Percentiles rank a stretch among this genome's conserved stretches.
phyloP scores from a whole-genome alignment of 345 rosid genomes.

The Citrus mangshanensis region DNA sequence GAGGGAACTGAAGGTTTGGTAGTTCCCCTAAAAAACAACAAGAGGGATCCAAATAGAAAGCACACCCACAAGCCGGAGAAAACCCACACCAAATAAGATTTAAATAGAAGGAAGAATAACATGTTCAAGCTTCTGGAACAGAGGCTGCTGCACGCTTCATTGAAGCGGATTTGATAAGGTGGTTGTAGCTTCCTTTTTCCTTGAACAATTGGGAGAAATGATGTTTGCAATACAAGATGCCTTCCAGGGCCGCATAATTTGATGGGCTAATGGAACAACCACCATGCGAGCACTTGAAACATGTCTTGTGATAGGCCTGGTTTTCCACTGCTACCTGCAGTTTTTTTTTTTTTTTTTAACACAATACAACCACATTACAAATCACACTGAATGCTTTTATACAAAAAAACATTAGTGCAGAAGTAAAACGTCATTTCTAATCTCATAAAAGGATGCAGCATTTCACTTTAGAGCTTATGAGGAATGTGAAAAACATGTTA shows the following conservation, averaged over 20 bases:
- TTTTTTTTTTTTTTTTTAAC: background rate
- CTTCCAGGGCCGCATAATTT: conserved; percentile 95
- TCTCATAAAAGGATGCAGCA: background rate
- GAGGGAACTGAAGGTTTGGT: background rate
- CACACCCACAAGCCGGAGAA: conserved; percentile 22
- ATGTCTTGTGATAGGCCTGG: conserved; percentile 83
- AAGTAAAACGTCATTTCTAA: background rate
- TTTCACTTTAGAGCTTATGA: background rate
- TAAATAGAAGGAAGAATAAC: background rate
- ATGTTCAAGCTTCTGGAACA: conserved; percentile 55
- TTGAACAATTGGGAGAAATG: conserved; percentile 97
- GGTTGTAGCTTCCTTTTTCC: conserved; percentile 98
- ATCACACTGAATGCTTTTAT: background rate
- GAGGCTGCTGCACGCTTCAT: conserved; percentile 70
- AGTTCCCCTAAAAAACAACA: conserved; percentile 15
- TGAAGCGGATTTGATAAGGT: conserved; percentile 79
- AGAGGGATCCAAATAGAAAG: conserved; percentile 12
- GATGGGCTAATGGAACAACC: conserved; percentile 95
- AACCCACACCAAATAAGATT: background rate
- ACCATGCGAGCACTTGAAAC: conserved; percentile 95
- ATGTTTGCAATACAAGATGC: conserved; percentile 88
- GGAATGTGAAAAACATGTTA: background rate
- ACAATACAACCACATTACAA: background rate
- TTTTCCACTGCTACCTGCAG: conserved; percentile 87
- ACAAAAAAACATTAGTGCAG: background rate